Evolutionary conservation across 2,329 filamentous ascomycete species (phyloP).

Genomic region (Penicillium sp.): DNA sequence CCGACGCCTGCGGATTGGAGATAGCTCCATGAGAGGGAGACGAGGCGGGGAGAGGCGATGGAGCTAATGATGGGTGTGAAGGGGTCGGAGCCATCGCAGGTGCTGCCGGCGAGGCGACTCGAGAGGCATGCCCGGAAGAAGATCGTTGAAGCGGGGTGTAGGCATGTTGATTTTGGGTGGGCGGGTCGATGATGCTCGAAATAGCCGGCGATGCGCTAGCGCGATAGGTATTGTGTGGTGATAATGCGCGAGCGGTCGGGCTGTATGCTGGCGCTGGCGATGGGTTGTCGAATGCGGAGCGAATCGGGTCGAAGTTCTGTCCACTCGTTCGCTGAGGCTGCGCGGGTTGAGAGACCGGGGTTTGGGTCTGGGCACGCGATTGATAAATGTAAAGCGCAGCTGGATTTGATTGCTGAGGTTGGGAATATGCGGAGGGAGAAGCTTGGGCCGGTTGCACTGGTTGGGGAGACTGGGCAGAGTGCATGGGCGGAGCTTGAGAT

Average conservation of each 20-base stretch:
- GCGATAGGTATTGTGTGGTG: constrained; percentile 56
- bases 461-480: constrained; percentile 5
- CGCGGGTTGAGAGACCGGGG: constrained; percentile 47
- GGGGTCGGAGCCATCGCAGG: constrained; percentile 27
- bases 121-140: constrained; percentile 29
- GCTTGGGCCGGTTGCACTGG: constrained; percentile 13
- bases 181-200: constrained; percentile 80
- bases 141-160: constrained; percentile 30
- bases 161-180: constrained; percentile 34
- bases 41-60: constrained; percentile 23
- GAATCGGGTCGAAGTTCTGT: constrained; percentile 86
- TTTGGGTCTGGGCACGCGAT: constrained; percentile 45
- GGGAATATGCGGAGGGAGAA: constrained; percentile 11
- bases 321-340: constrained; percentile 63
- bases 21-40: constrained; percentile 25
- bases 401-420: constrained; percentile 52
- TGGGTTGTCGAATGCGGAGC: constrained; percentile 61
- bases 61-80: constrained; percentile 24
- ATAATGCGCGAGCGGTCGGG: constrained; percentile 50
- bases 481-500: constrained; percentile 3
- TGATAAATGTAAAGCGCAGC: constrained; percentile 30
- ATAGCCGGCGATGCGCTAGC: constrained; percentile 92
- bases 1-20: constrained; percentile 17
- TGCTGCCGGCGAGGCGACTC: constrained; percentile 28
- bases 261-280: constrained; percentile 43